A percentile compares a stretch with the other conserved stretches of the same genome.
These are phyloP conservation scores for Phytophthora vignae DNA, from an alignment of 352 stramenopile genomes.

Conservation along the genomic window DNA sequence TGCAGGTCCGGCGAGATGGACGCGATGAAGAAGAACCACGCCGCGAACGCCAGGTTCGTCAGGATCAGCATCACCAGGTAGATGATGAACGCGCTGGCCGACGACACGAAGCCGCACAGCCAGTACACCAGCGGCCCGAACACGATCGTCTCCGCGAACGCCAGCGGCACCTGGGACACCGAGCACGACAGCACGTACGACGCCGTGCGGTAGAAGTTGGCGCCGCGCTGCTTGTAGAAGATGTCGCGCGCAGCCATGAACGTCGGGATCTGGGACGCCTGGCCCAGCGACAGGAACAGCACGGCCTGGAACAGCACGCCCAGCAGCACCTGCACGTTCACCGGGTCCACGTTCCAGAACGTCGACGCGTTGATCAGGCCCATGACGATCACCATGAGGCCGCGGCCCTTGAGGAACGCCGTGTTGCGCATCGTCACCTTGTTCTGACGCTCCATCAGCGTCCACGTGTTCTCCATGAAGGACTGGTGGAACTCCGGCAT, in stretches of 20 bases:
- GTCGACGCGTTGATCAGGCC: slow-evolving; percentile 35
- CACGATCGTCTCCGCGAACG: slow-evolving; percentile 57
- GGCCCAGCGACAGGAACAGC: slow-evolving; percentile 74
- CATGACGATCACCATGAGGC: slow-evolving; percentile 41
- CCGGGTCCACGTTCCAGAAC: slow-evolving; percentile 48
- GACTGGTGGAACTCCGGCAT: slow-evolving; percentile 47
- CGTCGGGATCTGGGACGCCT: slow-evolving; percentile 67
- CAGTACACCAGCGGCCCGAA: slow-evolving; percentile 84
- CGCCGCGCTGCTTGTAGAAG: slow-evolving; percentile 81
- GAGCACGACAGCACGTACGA: slow-evolving; percentile 63
- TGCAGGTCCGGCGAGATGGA: slow-evolving; percentile 28
- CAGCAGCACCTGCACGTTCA: slow-evolving; percentile 45
- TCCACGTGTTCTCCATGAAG: slow-evolving; percentile 33
- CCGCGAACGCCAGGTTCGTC: slow-evolving; percentile 41
- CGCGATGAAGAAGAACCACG: slow-evolving; percentile 51
- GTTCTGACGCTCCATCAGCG: slow-evolving; percentile 50
- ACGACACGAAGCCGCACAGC: slow-evolving; percentile 56
- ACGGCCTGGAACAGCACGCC: slow-evolving; percentile 76
- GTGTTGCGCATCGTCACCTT: slow-evolving; percentile 54
- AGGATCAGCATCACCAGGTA: slow-evolving; percentile 49
- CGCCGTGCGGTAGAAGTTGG: slow-evolving; percentile 75
- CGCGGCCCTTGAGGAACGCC: slow-evolving; percentile 41
- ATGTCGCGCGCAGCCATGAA: slow-evolving; percentile 62
- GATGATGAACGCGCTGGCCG: slow-evolving; percentile 35
- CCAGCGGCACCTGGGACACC: slow-evolving; percentile 64